Conservation (phyloP, 2,329 filamentous ascomycete species). For the Phaeoacremonium minimum region DNA sequence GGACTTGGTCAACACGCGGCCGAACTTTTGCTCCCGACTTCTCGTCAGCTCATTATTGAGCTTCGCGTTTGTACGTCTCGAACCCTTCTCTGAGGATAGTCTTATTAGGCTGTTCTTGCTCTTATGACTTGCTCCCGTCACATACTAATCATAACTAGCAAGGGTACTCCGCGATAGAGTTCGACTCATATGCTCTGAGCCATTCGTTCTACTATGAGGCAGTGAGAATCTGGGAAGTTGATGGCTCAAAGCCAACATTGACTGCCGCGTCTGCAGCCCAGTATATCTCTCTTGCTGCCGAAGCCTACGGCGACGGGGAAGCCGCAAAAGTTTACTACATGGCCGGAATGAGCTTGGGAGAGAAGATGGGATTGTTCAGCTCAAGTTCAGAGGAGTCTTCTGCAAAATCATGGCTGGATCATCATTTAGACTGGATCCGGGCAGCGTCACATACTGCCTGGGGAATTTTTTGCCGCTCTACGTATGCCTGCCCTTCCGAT, state of each 20-base stretch:
- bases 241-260: background rate
- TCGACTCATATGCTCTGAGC: background rate
- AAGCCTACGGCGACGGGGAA: conserved; percentile 8
- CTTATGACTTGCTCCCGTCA: too few species aligned
- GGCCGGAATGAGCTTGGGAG: conserved; percentile 6
- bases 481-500: conserved; percentile 2
- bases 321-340: background rate
- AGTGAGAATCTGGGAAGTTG: background rate
- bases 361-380: conserved; percentile 4
- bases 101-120: background rate
- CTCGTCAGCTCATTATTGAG: conserved; percentile 28
- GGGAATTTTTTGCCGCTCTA: conserved; percentile 8
- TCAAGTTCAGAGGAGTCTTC: background rate
- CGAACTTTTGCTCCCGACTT: conserved; percentile 24
- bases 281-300: conserved; percentile 5
- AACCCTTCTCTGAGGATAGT: background rate
- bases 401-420: background rate
- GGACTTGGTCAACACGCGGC: conserved; percentile 19
- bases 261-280: conserved; percentile 2
- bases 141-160: conserved; percentile 2
- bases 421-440: conserved; percentile 4
- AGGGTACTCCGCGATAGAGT: conserved; percentile 2
- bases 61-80: conserved; percentile 27
- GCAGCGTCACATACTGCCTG: conserved; percentile 7
- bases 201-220: conserved; percentile 2